Evolutionary conservation across 148 eudicot genomes (phyloP), one percentile per base, ranked within the genome.

Genomic region (Pouteria glomerata): DNA sequence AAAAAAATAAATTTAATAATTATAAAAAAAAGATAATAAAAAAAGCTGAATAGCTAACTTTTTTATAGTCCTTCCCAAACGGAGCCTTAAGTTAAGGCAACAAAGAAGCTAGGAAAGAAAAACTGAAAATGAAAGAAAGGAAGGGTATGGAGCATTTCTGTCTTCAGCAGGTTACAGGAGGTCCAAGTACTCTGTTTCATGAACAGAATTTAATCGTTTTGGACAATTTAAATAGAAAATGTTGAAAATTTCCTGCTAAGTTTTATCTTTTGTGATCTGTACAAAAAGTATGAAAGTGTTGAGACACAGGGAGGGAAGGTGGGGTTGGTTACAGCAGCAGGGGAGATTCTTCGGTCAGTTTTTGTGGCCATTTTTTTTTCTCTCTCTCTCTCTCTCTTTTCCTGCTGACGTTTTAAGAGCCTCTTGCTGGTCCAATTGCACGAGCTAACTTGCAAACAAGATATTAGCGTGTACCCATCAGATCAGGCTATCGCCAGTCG

Each of bases 171-270:
- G 69, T 81, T 66, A 72, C 41, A 62, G 66, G 78, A 69, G 79
- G 81, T 84, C 84, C 85, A 81, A 81, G 78, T 84, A 81, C 85
- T 73, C 77, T 75, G 80, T 61, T 73, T 62, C 74, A 39, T 37
- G 61, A 83, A 74, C 77, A 73, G 76, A 76, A 74, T 72, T 34
- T 80, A 70, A 74, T 76, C 77, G 78, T 70, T 51, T 53, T 76
- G 78, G 69, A 53, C 75, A 72, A 78, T 73, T 61, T 16, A 68
- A 69, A 81, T 68, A 69, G 53, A 79, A 26, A 70, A 37, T 65
- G 51, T 69, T 67, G 78, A 75, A 62, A 30, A 34, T 72, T 76
- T 33, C 30, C 50, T 18, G 4, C 29, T 41, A 47, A 24, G 16
- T 66, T 2, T 8, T 56, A 56, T 51, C 67, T 67, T 34, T 16